phyloP scores from a whole-genome alignment of 2,329 filamentous ascomycete species.

The Alternaria novae-zelandiae region DNA sequence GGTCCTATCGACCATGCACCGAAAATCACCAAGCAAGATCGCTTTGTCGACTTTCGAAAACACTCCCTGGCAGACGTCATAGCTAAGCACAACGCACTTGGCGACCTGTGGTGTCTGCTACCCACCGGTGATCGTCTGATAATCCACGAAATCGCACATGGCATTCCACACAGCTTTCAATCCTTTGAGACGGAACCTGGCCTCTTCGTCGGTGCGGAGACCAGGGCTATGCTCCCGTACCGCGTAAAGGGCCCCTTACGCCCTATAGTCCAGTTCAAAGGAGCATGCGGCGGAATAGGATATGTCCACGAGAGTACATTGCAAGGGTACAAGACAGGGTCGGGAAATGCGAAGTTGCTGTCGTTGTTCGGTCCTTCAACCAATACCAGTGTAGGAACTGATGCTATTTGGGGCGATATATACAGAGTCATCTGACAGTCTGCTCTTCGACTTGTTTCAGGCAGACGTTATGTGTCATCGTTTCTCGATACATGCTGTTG shows the following conservation, averaged over 20 bases:
- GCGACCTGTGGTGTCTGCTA: slow-evolving; percentile 67
- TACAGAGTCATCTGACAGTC: background rate
- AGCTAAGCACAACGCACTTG: slow-evolving; percentile 65
- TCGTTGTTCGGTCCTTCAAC: background rate
- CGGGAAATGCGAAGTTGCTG: slow-evolving; percentile 7
- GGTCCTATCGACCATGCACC: slow-evolving; percentile 62
- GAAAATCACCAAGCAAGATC: slow-evolving; percentile 73
- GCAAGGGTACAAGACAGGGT: slow-evolving; percentile 3
- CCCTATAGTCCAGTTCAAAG: too few relatives aligned
- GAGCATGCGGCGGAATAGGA: slow-evolving; percentile 3
- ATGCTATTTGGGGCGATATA: too few relatives aligned
- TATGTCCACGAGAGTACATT: slow-evolving; percentile 1
- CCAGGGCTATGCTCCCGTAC: too few relatives aligned
- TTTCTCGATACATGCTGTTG: too few relatives aligned
- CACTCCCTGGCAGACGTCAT: slow-evolving; percentile 63
- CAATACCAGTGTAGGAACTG: background rate
- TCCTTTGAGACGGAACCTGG: too few relatives aligned
- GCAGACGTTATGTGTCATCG: too few relatives aligned
- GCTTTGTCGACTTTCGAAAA: slow-evolving; percentile 65
- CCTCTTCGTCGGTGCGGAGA: too few relatives aligned
- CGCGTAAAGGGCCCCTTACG: too few relatives aligned
- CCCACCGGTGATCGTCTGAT: slow-evolving; percentile 39
- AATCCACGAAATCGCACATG: too few relatives aligned
- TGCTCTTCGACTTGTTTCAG: background rate
- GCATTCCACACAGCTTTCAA: too few relatives aligned